Evolutionary conservation across 179 eudicot species (phyloP).

Genomic region (Camellia oleifera): DNA sequence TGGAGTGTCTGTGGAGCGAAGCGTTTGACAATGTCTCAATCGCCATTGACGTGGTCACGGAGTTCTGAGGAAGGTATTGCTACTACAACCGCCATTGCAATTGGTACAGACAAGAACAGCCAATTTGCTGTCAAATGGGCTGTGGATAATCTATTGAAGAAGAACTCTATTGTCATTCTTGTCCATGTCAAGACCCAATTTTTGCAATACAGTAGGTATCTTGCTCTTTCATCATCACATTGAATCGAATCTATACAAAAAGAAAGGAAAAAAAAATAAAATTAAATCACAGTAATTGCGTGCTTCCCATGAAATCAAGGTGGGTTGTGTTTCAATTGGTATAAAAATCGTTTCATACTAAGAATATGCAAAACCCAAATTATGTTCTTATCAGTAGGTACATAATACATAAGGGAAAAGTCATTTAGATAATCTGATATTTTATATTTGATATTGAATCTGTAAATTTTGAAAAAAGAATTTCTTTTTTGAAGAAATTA

Average conservation of each 20-base stretch:
- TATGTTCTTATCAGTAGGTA: no score
- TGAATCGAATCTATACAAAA: not conserved
- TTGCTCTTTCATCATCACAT: not conserved
- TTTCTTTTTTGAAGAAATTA: not conserved
- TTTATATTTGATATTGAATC: not conserved
- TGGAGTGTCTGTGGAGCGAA: not conserved
- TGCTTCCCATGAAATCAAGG: no score
- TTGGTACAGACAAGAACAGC: slow-evolving; percentile 73
- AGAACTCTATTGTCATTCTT: slow-evolving; percentile 31
- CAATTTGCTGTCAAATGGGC: slow-evolving; percentile 77
- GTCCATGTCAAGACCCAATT: slow-evolving; percentile 50
- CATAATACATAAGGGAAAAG: no score
- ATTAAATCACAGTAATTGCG: no score
- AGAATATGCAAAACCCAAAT: no score
- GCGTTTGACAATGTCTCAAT: not conserved
- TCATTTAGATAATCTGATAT: no score
- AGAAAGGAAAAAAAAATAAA: no score
- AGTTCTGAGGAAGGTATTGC: not conserved
- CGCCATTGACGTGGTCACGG: not conserved
- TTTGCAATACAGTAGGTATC: slow-evolving; percentile 32
- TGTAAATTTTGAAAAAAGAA: not conserved
- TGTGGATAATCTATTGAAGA: slow-evolving; percentile 42
- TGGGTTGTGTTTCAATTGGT: no score
- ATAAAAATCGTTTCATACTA: no score
- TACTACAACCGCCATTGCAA: slow-evolving; percentile 43